Evolutionary conservation across 768 basidiomycete genomes (phyloP).

Genomic region (Rhodotorula graminis): DNA sequence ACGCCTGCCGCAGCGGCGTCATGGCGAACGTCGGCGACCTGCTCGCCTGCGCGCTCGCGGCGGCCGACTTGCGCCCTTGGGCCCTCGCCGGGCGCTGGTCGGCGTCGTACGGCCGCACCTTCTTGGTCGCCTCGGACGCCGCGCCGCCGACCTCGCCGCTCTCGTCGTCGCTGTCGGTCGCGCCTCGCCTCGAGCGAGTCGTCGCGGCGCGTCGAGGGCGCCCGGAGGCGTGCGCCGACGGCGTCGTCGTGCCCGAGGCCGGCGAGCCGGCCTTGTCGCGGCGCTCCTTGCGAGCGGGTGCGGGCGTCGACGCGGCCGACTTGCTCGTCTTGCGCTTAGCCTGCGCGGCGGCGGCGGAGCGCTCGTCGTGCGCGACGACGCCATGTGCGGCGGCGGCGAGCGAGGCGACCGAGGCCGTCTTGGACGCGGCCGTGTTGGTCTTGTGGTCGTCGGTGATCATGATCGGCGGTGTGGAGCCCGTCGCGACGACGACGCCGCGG

Average conservation of each 20-base stretch:
- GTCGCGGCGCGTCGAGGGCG: conserved; percentile 1
- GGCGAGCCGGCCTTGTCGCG: conserved; percentile 1
- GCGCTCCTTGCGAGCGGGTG: conserved; percentile 72
- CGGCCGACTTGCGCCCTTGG: not conserved
- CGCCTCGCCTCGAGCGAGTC: not conserved
- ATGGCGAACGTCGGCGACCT: conserved; percentile 39
- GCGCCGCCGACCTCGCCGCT: no score
- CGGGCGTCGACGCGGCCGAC: conserved; percentile 52
- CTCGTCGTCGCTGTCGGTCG: conserved; percentile 5
- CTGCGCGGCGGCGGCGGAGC: conserved; percentile 45
- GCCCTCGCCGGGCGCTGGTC: conserved; percentile 31
- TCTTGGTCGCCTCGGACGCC: conserved; percentile 18
- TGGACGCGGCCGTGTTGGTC: conserved; percentile 49
- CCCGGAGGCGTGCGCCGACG: not conserved
- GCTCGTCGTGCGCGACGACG: not conserved
- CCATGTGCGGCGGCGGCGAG: not conserved
- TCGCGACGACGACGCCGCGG: conserved; percentile 71
- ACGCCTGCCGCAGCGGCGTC: conserved; percentile 26
- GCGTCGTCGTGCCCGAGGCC: not conserved
- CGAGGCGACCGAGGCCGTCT: not conserved
- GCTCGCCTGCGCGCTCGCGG: conserved; percentile 1
- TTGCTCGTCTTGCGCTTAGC: conserved; percentile 44
- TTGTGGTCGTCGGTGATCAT: conserved; percentile 99
- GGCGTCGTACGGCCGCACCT: conserved; percentile 42
- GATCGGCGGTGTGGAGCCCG: conserved; percentile 77